Conservation (phyloP, 192 early-diverging fungal species). For the Coemansia sp. region DNA sequence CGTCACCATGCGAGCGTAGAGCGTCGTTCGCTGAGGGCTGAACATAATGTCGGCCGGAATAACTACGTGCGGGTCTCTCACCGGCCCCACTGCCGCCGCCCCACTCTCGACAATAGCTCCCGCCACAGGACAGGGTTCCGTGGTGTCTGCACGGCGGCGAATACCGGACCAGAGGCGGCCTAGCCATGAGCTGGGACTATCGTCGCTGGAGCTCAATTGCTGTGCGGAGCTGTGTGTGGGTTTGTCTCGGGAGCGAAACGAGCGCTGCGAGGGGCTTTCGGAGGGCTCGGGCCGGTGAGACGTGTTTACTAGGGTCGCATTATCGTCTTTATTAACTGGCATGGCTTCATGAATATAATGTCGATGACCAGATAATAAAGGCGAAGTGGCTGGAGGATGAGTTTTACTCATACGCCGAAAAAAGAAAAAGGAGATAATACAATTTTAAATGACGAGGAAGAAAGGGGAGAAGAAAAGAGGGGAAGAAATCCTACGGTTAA, state of each 20-base stretch:
- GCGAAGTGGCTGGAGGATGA: neutral
- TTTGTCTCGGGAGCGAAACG: neutral
- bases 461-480: neutral
- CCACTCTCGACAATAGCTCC: conserved; percentile 25
- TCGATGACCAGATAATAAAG: neutral
- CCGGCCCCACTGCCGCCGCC: conserved; percentile 16
- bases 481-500: neutral
- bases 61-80: conserved; percentile 19
- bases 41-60: conserved; percentile 52
- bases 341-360: neutral
- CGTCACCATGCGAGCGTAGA: conserved; percentile 34
- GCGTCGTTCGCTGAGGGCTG: conserved; percentile 17
- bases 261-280: neutral
- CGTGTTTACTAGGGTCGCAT: conserved; percentile 3
- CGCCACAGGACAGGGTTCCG: neutral
- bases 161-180: conserved; percentile 28
- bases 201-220: neutral
- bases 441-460: neutral
- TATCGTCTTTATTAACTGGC: conserved; percentile 15
- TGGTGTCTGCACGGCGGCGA: conserved; percentile 11
- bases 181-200: conserved; percentile 11
- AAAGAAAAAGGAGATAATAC: neutral
- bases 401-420: conserved; percentile 9
- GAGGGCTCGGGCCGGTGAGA: neutral
- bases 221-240: neutral